These are phyloP conservation scores for Alternaria ventricosa DNA, from an alignment of 2,329 filamentous ascomycete genomes.

Conservation along the genomic window DNA sequence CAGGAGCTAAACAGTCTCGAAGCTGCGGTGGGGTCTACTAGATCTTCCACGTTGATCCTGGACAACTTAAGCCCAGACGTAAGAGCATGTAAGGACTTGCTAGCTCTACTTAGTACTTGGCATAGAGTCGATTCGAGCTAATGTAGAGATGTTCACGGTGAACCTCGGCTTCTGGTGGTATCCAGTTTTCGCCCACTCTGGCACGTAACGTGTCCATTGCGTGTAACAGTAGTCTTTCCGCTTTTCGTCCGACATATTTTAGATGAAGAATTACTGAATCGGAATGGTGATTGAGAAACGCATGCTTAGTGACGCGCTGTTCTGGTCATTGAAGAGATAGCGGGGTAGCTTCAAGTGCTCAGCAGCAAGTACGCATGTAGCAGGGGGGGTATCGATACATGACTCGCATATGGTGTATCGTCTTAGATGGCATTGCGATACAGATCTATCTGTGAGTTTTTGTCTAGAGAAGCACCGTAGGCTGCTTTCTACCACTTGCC, in stretches of 20 bases:
- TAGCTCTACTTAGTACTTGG: slow-evolving; percentile 1
- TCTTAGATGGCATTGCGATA: neutral
- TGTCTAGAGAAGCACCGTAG: neutral
- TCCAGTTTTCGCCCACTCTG: slow-evolving; percentile 4
- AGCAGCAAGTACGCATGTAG: neutral
- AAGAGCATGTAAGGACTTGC: neutral
- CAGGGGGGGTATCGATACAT: slow-evolving; percentile 8
- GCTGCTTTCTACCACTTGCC: slow-evolving; percentile 32
- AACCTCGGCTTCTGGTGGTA: slow-evolving; percentile 17
- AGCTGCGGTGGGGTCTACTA: slow-evolving; percentile 2
- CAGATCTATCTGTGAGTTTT: neutral
- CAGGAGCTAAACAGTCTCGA: slow-evolving; percentile 1
- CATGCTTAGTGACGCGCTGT: neutral
- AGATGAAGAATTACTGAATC: neutral
- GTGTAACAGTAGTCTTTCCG: neutral
- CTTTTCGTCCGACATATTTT: neutral
- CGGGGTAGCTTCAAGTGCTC: slow-evolving; percentile 12
- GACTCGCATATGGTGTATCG: slow-evolving; percentile 1
- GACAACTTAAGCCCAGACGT: neutral
- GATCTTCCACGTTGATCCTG: slow-evolving; percentile 5
- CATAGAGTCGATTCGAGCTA: neutral
- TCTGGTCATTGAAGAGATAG: neutral
- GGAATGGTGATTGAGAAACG: neutral
- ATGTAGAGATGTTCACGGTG: slow-evolving; percentile 4
- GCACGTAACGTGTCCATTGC: neutral